phyloP scores from a whole-genome alignment of 306 rosid genomes.

The Acacia confusa region DNA sequence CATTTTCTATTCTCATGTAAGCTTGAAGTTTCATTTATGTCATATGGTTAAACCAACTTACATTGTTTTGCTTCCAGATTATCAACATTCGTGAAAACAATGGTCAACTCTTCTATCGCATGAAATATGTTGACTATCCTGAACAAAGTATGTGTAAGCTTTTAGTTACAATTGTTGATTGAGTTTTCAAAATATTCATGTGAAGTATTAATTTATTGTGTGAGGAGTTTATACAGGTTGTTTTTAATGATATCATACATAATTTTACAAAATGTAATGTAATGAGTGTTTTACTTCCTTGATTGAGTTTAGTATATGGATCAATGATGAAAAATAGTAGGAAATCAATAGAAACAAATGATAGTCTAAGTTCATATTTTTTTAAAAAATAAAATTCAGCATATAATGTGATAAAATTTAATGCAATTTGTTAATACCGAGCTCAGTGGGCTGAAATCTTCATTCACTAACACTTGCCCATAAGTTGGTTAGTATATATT shows the following conservation, averaged over 20 bases:
- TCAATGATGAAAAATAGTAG: too few species aligned
- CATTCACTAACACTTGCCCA: too few species aligned
- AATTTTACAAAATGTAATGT: background rate
- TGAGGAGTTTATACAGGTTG: background rate
- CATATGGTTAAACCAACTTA: slow-evolving; percentile 13
- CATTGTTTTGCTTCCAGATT: slow-evolving; percentile 49
- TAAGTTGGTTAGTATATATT: too few species aligned
- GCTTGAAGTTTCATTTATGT: background rate
- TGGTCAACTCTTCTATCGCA: slow-evolving; percentile 15
- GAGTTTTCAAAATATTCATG: background rate
- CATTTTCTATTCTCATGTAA: background rate
- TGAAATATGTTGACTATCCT: slow-evolving; percentile 72
- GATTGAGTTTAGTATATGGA: background rate
- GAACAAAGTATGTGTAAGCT: slow-evolving; percentile 46
- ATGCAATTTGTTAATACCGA: too few species aligned
- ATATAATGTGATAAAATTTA: too few species aligned
- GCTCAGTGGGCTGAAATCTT: too few species aligned
- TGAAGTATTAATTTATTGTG: background rate
- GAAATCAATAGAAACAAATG: too few species aligned
- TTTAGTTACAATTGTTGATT: background rate
- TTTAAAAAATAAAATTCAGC: too few species aligned
- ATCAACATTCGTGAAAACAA: slow-evolving; percentile 33
- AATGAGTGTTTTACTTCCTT: background rate
- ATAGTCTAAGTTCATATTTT: too few species aligned
- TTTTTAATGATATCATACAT: background rate